These are phyloP conservation scores for Tricladium varicosporioides DNA, from an alignment of 2,329 filamentous ascomycete genomes.

Conservation along the genomic window DNA sequence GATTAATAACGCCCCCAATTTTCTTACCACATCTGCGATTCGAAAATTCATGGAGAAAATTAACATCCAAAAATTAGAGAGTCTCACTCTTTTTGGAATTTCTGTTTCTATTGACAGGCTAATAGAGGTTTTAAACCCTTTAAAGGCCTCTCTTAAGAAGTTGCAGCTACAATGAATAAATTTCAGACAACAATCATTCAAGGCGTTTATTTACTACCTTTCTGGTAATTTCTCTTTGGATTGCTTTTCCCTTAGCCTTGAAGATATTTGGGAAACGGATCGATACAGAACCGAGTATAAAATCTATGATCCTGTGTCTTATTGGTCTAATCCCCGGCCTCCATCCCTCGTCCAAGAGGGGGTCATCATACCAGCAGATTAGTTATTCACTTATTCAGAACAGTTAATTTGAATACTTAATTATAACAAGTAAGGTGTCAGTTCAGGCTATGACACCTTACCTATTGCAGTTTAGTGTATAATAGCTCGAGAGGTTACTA, in stretches of 20 bases:
- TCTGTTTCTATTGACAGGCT: neutral
- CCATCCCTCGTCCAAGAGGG: neutral
- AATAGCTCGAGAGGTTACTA: too few species aligned
- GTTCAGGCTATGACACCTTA: too few species aligned
- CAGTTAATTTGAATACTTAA: neutral
- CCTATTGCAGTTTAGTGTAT: too few species aligned
- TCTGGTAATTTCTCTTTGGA: neutral
- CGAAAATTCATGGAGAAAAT: neutral
- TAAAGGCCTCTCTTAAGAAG: neutral
- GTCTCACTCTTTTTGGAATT: neutral
- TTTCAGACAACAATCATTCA: neutral
- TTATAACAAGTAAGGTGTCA: too few species aligned
- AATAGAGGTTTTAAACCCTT: neutral
- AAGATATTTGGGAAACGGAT: neutral
- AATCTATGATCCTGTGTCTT: neutral
- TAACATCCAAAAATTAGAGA: neutral
- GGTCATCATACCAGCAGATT: neutral
- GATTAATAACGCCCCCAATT: neutral
- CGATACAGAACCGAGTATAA: neutral
- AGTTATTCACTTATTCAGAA: neutral
- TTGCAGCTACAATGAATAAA: neutral
- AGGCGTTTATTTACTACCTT: neutral
- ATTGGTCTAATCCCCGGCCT: neutral
- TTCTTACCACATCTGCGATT: neutral
- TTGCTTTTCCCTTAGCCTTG: neutral